Evolutionary conservation across 805 yeast genomes (phyloP), one percentile per base, ranked within the genome.

Genomic region (Wickerhamiella nectarea): DNA sequence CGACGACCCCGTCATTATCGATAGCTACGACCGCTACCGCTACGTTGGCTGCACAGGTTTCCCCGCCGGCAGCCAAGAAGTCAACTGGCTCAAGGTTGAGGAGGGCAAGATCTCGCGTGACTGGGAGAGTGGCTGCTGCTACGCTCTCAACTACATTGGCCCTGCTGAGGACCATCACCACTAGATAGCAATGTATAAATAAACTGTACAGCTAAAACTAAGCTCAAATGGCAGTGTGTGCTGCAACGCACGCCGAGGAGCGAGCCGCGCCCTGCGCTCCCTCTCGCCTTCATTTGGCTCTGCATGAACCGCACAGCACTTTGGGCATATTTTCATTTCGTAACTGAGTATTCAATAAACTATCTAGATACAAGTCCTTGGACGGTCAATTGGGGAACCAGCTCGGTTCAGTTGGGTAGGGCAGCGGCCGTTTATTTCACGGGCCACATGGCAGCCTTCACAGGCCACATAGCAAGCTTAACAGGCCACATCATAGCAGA

Each of bases 81-180:
- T 84, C 53, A 76, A 78, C 79, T 89, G 96, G 95, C 75, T 87
- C 70, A 78, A 77, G 67, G 93, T 93, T 57, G 80, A 86, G 54
- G 75, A 71, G 52, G 82, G 75, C 40, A 71, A 83, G 66, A 80
- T 80, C 49, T 82, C 82, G 55, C 85, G 98, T 78, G 91, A 96
- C 71, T 84, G 95, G 95, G 95, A 91, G 67, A 89, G 97, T 67
- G 98, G 98, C 67, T 80, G 87, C 56, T 94, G 86, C 54, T 89
- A 81, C 74, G 77, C 82, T 60, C 68, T 87, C 57, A 82, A 86
- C 68, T 80, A 78, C 69, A 73, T 87, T 58, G 96, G 95, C 66
- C 80, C 79, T 54, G 49, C 50, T 46, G 64, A 51, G 15, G 76
- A 68, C 57, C 78, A 74, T 61, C 72, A 34, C 36, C 43, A 40